phyloP scores from a whole-genome alignment of 2,329 filamentous ascomycete genomes.

The Elsinoe necatrix region DNA sequence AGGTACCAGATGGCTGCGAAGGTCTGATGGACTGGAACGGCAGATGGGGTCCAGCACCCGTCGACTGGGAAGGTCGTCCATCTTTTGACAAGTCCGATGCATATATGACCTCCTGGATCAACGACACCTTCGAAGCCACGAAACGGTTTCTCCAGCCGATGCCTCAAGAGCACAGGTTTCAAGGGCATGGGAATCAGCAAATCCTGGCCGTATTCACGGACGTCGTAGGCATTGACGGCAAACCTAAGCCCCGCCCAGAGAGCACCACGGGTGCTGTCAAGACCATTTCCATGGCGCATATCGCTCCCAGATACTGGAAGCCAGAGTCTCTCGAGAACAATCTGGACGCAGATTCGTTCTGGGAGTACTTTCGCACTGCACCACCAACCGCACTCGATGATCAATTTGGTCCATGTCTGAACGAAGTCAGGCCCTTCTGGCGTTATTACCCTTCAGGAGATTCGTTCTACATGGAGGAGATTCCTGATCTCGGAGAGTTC shows the following conservation, averaged over 20 bases:
- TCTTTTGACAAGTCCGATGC: constrained; percentile 23
- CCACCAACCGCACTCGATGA: constrained; percentile 23
- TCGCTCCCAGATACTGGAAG: constrained; percentile 29
- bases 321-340: constrained; percentile 21
- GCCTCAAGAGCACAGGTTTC: neutral
- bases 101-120: constrained; percentile 25
- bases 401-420: constrained; percentile 20
- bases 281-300: constrained; percentile 15
- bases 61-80: constrained; percentile 37
- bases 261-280: neutral
- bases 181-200: neutral
- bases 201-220: constrained; percentile 5
- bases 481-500: constrained; percentile 19
- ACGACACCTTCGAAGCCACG: constrained; percentile 3
- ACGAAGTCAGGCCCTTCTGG: constrained; percentile 28
- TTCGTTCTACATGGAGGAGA: constrained; percentile 15
- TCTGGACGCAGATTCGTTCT: constrained; percentile 24
- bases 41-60: constrained; percentile 38
- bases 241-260: neutral
- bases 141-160: neutral
- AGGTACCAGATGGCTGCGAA: constrained; percentile 24
- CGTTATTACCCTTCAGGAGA: constrained; percentile 17
- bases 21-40: constrained; percentile 39
- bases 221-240: neutral
- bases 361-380: constrained; percentile 22